phyloP scores from a whole-genome alignment of 73 alveolate genomes.

The Stentor coeruleus region DNA sequence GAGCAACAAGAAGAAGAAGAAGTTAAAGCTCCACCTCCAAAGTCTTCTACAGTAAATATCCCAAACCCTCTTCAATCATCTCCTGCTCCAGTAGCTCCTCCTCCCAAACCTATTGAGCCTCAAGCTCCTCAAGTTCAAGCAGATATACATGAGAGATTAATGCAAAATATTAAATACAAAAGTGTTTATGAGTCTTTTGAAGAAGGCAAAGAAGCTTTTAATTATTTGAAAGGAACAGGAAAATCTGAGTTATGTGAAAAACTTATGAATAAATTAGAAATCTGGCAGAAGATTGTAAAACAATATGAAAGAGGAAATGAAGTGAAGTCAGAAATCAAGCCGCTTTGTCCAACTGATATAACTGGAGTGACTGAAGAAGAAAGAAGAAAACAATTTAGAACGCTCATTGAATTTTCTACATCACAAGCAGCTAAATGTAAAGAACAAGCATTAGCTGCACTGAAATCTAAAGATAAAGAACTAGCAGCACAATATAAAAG shows the following conservation, averaged over 20 bases:
- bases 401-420: neutral
- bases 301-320: neutral
- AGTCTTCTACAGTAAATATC: neutral
- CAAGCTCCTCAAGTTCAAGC: too few species aligned
- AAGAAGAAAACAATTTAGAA: neutral
- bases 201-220: conserved; percentile 1
- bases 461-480: neutral
- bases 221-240: neutral
- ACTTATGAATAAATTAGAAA: neutral
- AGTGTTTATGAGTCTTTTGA: conserved; percentile 2
- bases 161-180: neutral
- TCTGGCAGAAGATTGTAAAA: neutral
- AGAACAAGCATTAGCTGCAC: neutral
- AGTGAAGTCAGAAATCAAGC: neutral
- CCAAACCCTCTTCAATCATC: neutral
- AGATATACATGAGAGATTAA: neutral
- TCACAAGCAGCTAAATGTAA: neutral
- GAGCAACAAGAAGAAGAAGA: neutral
- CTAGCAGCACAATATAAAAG: neutral
- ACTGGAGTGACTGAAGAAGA: conserved; percentile 24
- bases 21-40: neutral
- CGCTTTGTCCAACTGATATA: neutral
- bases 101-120: neutral
- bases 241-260: neutral
- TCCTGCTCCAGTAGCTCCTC: neutral